A percentile compares a stretch with the other conserved stretches of the same genome.
Conservation (phyloP, 768 basidiomycete genomes). For the Auriscalpium orientale region DNA sequence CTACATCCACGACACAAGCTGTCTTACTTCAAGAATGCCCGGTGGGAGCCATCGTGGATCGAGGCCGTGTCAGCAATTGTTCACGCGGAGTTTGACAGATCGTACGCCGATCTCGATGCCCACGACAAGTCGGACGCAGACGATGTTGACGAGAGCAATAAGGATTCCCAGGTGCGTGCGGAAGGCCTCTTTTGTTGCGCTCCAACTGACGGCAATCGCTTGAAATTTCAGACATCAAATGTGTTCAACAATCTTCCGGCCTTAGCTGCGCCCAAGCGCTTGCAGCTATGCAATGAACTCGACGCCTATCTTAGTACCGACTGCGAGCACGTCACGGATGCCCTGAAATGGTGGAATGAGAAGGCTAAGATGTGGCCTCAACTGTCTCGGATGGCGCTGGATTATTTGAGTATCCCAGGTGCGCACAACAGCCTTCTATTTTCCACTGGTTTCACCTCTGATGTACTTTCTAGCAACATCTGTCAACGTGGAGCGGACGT, state of each 20-base stretch:
- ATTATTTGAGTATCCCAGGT: slow-evolving; percentile 23
- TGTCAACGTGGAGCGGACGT: slow-evolving; percentile 4
- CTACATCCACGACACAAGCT: neutral
- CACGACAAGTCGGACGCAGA: neutral
- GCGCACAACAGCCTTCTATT: slow-evolving; percentile 1
- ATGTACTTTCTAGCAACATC: slow-evolving; percentile 6
- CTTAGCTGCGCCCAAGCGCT: neutral
- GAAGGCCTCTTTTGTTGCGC: neutral
- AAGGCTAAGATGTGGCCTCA: neutral
- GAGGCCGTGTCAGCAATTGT: neutral
- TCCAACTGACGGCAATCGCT: no score
- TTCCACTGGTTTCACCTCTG: neutral
- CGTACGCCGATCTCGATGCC: no score
- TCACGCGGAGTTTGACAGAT: no score
- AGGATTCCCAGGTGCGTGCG: no score
- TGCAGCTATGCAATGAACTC: neutral
- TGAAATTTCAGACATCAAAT: neutral
- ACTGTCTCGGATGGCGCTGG: neutral
- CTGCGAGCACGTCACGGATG: neutral
- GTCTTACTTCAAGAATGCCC: neutral
- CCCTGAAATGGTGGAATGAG: neutral
- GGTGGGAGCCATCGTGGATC: slow-evolving; percentile 1
- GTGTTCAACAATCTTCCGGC: neutral
- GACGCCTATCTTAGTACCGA: neutral
- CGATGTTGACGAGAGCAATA: neutral